Base-by-base conservation (phyloP, 1,284 basidiomycete species). In the Xanthoconium separans region DNA sequence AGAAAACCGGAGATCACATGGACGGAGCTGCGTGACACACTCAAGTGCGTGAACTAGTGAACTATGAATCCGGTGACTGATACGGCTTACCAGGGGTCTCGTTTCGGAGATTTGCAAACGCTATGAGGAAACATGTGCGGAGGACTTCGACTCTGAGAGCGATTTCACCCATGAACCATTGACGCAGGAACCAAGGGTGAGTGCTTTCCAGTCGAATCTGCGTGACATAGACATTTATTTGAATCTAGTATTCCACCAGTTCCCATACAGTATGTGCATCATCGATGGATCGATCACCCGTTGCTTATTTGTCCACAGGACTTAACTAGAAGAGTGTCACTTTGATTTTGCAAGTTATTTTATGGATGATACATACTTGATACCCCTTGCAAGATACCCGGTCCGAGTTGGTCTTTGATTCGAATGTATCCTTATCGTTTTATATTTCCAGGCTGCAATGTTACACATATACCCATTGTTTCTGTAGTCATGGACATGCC, bases 141-240 rank as follows among this genome's bases (percentile, higher is more conserved):
- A 22, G 6, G 36, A 30, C 2, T 27, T 44, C 10, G 9, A 9
- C 30, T 33, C 37, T 20, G 60, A 41, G 11, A 52, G n/a, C 16
- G 36, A 51, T 10, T 30, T 13, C 33, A 13, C 40, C n/a, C 40
- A 36, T 24, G 16, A 33, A 15, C 7, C 8, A 22, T 65, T 57
- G 56, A n/a, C n/a, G 7, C 66, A 65, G 37, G 52, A 54, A 8
- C 64, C 64, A 8, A 61, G 55, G 36, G 66, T 69, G 24, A 61
- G 66, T 53, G 27, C 6, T 42, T 11, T 11, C 10, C 9, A 54
- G 40, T 2, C 37, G 47, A 16, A 18, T 20, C 6, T 3, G 6
- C 13, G 20, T 6, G 5, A 47, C 46, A 10, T 29, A 2, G 20
- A 49, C 11, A 33, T 44, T 56, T 3, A 61, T 33, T n/a, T 9